These are phyloP conservation scores for Medicago lupulina DNA, from an alignment of 306 rosid genomes.

Conservation along the genomic window DNA sequence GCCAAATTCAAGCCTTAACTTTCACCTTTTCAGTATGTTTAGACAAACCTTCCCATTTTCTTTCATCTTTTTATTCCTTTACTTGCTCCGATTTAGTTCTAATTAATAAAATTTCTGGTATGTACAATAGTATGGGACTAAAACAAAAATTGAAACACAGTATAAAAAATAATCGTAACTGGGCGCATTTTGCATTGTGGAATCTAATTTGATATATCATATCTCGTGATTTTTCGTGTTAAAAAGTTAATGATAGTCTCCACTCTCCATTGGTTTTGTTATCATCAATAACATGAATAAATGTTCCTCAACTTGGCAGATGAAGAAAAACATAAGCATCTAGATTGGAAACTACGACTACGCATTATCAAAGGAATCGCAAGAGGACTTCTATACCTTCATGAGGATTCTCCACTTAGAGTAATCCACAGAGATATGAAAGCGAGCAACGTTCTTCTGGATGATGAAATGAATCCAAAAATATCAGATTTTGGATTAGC, in stretches of 20 bases:
- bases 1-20: slow-evolving; percentile 60
- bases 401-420: background rate
- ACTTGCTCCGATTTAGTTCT: no score
- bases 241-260: background rate
- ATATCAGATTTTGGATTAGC: background rate
- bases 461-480: background rate
- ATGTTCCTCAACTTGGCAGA: background rate
- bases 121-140: no score
- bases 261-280: background rate
- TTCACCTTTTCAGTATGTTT: slow-evolving; percentile 54
- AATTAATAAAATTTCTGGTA: no score
- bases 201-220: no score
- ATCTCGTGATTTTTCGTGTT: no score
- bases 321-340: background rate
- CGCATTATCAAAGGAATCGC: background rate
- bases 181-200: no score
- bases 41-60: background rate
- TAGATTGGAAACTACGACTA: background rate
- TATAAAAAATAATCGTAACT: no score
- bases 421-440: background rate
- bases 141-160: no score
- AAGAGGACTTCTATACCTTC: background rate
- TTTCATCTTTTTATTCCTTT: background rate
- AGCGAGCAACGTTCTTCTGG: background rate
- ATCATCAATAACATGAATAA: background rate